Evolutionary conservation across 2,329 filamentous ascomycete genomes (phyloP), one percentile per base, ranked within the genome.

Genomic region (Microdochium bolleyi): DNA sequence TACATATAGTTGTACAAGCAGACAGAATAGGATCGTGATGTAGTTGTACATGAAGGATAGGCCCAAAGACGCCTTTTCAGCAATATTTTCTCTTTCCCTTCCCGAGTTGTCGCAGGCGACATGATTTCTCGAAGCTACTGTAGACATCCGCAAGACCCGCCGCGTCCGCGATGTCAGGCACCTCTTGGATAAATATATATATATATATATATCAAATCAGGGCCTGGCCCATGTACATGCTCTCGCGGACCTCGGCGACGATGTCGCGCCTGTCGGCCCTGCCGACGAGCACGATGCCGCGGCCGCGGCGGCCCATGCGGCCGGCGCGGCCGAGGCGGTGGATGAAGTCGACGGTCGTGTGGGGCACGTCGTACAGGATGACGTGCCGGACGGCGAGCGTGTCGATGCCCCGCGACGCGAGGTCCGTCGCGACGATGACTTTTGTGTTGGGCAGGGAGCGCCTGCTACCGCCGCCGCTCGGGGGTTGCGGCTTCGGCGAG

Each of bases 291-390:
- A 97, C 92, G 58, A 97, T 85, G 21, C 91, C 94, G 53, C 92
- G 80, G 16, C 94, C 94, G 66, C 94, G 81, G 56, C 91, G 82
- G 2, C 91, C 91, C 90, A 97, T 97, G 32, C 94, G 82, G 0
- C 94, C 94, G 1, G 94, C 90, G 53, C 94, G 82, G 16, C 94
- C 94, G 3, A 97, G 82, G 16, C 95, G 87, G 70, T 99, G 95
- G 63, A 99, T 96, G 63, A 99, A 99, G 69, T 99, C 95, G 55
- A 99, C 95, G 0, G 91, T 95, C 0, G 89, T 95, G 66, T 97
- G 92, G 3, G 94, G 94, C n/a, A 99, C 92, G 66, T 99, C 91
- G 68, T 96, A 97, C 24, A 99, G 73, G 52, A 99, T 86, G 51
- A 99, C 94, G 60, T 95, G 89, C 53, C 89, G 82, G 19, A 97